Evolutionary conservation across 2,329 filamentous ascomycete genomes (phyloP), one percentile per base, ranked within the genome.

Genomic region (Pyricularia sp.): DNA sequence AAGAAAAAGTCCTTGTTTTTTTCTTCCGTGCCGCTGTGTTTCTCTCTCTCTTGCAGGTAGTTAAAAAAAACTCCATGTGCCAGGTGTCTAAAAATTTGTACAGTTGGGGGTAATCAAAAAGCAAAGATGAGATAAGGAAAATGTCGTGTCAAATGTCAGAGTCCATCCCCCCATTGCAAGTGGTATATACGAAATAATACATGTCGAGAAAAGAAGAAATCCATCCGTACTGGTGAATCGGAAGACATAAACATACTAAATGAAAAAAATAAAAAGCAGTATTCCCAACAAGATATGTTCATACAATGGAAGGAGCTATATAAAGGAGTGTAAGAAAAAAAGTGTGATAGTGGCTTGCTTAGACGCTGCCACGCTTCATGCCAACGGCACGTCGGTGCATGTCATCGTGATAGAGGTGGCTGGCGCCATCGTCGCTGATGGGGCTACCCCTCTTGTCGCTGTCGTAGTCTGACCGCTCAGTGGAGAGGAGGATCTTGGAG

Each of bases 341-440:
- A n/a, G 42, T 50, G 42, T 50, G 17, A 20, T 50, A 50, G 17
- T 50, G n/a, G 42, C 17, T 5, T 50, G 42, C n/a, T 50, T 67
- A 84, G 68, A 84, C 78, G 73, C 84, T 85, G 59, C 81, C 82
- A 68, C 83, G 81, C 74, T 81, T 81, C 72, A 80, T 76, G 71
- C 79, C 77, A 68, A 73, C 74, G 25, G 74, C 69, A 66, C 76
- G 77, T 69, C 77, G 77, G 71, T 78, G 77, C 42, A 79, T 77
- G 14, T 81, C 72, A 58, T 82, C 81, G 68, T 84, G 82, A 68
- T 83, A 82, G 73, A 80, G 83, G 61, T 75, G 76, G 72, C 78
- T 79, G 64, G 77, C 78, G 69, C 84, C 83, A 42, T 79, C 80
- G 65, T 86, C 84, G 73, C 84, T 85, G 20, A 81, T 75, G 12